Evolutionary conservation across 2,329 filamentous ascomycete species (phyloP).

Genomic region (Stachybotrys echinatus): DNA sequence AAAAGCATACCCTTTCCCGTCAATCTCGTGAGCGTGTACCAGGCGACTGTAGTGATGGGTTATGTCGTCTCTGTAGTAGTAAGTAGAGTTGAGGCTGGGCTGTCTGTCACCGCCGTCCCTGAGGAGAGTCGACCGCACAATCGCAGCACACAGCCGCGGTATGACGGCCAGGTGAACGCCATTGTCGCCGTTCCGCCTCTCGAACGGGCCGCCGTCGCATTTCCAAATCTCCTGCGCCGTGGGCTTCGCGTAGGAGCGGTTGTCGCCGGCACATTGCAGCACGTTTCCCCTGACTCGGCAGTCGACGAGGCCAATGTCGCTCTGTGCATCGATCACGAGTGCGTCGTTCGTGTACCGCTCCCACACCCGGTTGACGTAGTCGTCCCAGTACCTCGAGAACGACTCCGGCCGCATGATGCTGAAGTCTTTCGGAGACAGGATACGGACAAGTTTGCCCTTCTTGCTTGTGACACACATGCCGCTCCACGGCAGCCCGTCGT

Average conservation of each 20-base stretch:
- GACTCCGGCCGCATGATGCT: constrained; percentile 23
- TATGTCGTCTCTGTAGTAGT: constrained; percentile 39
- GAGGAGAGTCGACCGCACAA: constrained; percentile 40
- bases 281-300: constrained; percentile 30
- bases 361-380: constrained; percentile 43
- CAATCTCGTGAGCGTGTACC: constrained; percentile 54
- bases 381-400: constrained; percentile 36
- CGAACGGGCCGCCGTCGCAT: constrained; percentile 44
- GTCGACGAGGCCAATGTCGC: constrained; percentile 27
- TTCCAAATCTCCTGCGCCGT: constrained; percentile 41
- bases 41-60: constrained; percentile 55
- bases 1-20: constrained; percentile 60
- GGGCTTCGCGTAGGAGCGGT: constrained; percentile 37
- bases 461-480: constrained; percentile 34
- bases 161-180: constrained; percentile 35
- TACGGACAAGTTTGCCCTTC: constrained; percentile 31
- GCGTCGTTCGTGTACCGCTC: constrained; percentile 28
- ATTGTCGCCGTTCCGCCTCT: constrained; percentile 28
- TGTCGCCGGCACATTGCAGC: constrained; percentile 36
- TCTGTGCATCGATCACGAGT: constrained; percentile 39
- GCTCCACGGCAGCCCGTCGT: constrained; percentile 37
- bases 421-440: constrained; percentile 39
- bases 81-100: constrained; percentile 28
- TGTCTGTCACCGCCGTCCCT: constrained; percentile 40
- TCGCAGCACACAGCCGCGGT: constrained; percentile 45